Evolutionary conservation across 2,329 filamentous ascomycete genomes (phyloP).

Genomic region (Boeremia exigua): DNA sequence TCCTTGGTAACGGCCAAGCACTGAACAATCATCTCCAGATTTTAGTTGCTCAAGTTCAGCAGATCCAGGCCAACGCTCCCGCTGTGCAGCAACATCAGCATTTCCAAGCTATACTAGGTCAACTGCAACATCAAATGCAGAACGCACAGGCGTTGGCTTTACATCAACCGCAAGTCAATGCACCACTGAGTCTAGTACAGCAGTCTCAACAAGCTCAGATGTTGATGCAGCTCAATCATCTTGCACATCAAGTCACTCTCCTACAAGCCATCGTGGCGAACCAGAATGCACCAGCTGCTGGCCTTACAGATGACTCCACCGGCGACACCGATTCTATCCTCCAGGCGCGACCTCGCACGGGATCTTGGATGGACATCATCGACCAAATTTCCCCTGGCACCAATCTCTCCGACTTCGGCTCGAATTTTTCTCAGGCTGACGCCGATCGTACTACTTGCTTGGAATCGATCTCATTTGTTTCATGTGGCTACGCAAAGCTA

Average conservation of each 20-base stretch:
- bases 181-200: not conserved
- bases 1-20: not conserved
- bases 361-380: constrained; percentile 60
- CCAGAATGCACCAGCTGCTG: constrained; percentile 8
- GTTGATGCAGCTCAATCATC: not conserved
- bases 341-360: constrained; percentile 45
- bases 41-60: constrained; percentile 29
- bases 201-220: constrained; percentile 10
- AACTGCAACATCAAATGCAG: constrained; percentile 26
- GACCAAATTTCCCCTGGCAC: constrained; percentile 58
- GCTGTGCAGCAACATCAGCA: constrained; percentile 25
- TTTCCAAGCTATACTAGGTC: constrained; percentile 18
- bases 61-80: constrained; percentile 24
- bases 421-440: constrained; percentile 42
- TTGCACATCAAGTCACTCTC: constrained; percentile 3
- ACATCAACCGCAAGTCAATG: constrained; percentile 1
- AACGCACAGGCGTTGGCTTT: constrained; percentile 1
- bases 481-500: constrained; percentile 66
- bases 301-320: constrained; percentile 6
- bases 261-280: constrained; percentile 7
- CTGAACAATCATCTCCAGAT: constrained; percentile 27
- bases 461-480: constrained; percentile 59
- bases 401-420: constrained; percentile 52
- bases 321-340: constrained; percentile 33
- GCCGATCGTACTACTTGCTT: constrained; percentile 43